phyloP scores from a whole-genome alignment of 2,329 filamentous ascomycete genomes.

The Sporothrix humicola region DNA sequence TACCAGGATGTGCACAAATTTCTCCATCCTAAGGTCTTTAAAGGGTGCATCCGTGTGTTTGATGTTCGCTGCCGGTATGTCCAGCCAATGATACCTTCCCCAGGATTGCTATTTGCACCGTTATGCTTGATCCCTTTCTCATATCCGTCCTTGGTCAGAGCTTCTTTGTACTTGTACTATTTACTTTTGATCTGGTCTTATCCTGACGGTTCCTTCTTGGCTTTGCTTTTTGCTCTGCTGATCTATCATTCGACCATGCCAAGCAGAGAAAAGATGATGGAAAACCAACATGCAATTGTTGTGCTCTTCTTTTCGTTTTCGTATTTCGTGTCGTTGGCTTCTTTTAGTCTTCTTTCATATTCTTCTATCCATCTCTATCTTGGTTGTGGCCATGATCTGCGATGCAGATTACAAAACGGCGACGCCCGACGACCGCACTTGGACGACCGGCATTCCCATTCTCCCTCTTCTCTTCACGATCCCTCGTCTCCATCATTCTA shows the following conservation, averaged over 20 bases:
- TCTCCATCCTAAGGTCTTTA: background rate
- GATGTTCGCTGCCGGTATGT: background rate
- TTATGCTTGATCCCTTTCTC: conserved; percentile 3
- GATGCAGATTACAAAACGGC: conserved; percentile 17
- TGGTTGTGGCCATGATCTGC: background rate
- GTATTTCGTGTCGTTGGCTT: background rate
- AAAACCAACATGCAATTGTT: background rate
- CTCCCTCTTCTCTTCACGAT: too few species aligned
- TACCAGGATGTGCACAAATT: background rate
- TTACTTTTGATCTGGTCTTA: background rate
- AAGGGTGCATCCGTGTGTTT: background rate
- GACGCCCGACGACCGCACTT: background rate
- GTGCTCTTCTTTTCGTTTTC: background rate
- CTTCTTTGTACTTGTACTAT: background rate
- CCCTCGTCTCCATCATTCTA: too few species aligned
- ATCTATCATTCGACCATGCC: background rate
- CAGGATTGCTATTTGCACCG: background rate
- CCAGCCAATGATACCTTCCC: background rate
- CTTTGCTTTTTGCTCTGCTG: background rate
- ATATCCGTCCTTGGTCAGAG: background rate
- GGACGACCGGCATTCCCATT: background rate
- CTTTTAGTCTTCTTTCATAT: background rate
- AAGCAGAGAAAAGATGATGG: background rate
- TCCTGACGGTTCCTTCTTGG: background rate
- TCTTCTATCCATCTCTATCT: background rate